Evolutionary conservation across 140 eudicot species (phyloP).

Genomic region (Cichorium intybus): DNA sequence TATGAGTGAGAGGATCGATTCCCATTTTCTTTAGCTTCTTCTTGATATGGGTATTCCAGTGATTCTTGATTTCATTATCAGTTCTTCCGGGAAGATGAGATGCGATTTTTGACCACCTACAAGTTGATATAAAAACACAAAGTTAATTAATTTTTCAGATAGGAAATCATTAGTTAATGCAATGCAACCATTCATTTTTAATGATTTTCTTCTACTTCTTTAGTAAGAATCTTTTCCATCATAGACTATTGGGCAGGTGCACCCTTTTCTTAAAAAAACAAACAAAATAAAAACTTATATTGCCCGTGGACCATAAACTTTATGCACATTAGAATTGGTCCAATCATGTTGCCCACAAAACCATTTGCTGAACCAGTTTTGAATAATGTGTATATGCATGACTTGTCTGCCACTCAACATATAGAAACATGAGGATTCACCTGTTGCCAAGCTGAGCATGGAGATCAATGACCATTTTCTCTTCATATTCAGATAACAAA

Average conservation of each 20-base stretch:
- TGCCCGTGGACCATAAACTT: slow-evolving; percentile 29
- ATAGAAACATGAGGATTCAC: slow-evolving; percentile 25
- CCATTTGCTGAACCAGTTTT: slow-evolving; percentile 1
- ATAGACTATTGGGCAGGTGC: slow-evolving; percentile 18
- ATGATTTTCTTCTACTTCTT: not conserved
- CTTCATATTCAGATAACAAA: slow-evolving; percentile 62
- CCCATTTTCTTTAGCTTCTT: slow-evolving; percentile 86
- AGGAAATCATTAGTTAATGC: not conserved
- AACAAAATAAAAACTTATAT: slow-evolving; percentile 1
- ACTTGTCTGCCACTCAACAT: slow-evolving; percentile 38
- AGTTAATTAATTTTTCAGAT: not conserved
- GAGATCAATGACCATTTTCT: slow-evolving; percentile 65
- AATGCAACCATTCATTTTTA: not conserved
- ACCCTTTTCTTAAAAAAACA: slow-evolving; percentile 8
- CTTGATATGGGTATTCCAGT: slow-evolving; percentile 88
- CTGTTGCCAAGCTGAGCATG: slow-evolving; percentile 83
- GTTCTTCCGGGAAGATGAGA: slow-evolving; percentile 92
- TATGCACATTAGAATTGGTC: slow-evolving; percentile 27
- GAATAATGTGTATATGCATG: slow-evolving; percentile 34
- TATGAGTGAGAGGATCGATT: slow-evolving; percentile 82
- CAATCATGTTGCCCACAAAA: slow-evolving; percentile 27
- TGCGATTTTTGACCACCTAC: slow-evolving; percentile 90
- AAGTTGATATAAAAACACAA: not conserved
- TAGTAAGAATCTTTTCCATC: slow-evolving; percentile 21
- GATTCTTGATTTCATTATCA: slow-evolving; percentile 89